These are phyloP conservation scores for Crotalaria pallida DNA, from an alignment of 306 rosid genomes.

Conservation along the genomic window DNA sequence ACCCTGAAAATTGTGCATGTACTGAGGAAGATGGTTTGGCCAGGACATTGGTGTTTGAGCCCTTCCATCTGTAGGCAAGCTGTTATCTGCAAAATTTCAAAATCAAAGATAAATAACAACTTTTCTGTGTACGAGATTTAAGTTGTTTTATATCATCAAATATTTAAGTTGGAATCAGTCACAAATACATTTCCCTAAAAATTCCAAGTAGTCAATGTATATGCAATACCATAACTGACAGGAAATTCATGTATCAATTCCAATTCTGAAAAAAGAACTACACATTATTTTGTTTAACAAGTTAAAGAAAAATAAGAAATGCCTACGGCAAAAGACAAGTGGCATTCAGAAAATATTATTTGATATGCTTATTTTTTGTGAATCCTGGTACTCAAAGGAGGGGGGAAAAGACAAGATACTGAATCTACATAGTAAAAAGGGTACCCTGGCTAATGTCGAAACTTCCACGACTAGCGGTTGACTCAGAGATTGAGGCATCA, in stretches of 20 bases:
- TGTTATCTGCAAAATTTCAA: conserved; percentile 47
- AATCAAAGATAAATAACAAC: not conserved
- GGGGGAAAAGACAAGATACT: not conserved
- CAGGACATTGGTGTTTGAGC: conserved; percentile 62
- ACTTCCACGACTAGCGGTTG: conserved; percentile 81
- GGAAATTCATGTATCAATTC: not conserved
- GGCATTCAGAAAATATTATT: not conserved
- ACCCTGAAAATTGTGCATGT: conserved; percentile 84
- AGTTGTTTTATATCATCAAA: not conserved
- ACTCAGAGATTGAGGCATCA: conserved; percentile 59
- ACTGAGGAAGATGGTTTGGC: conserved; percentile 72
- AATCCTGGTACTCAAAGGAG: not conserved
- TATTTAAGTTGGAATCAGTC: not conserved
- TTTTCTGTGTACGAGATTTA: not conserved
- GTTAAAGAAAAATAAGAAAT: not conserved
- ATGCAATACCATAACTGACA: not conserved
- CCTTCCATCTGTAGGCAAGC: conserved; percentile 57
- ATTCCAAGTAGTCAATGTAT: not conserved
- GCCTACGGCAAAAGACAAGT: not conserved
- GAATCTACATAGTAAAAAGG: conserved; percentile 7
- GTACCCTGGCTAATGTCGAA: conserved; percentile 77
- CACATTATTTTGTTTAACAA: not conserved
- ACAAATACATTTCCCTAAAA: not conserved
- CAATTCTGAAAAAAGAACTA: not conserved
- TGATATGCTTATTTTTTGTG: not conserved